A percentile compares a stretch with the other conserved stretches of the same genome.
These are phyloP conservation scores for Ceratocystis eucalypticola DNA, from an alignment of 2,329 filamentous ascomycete species.

Conservation along the genomic window DNA sequence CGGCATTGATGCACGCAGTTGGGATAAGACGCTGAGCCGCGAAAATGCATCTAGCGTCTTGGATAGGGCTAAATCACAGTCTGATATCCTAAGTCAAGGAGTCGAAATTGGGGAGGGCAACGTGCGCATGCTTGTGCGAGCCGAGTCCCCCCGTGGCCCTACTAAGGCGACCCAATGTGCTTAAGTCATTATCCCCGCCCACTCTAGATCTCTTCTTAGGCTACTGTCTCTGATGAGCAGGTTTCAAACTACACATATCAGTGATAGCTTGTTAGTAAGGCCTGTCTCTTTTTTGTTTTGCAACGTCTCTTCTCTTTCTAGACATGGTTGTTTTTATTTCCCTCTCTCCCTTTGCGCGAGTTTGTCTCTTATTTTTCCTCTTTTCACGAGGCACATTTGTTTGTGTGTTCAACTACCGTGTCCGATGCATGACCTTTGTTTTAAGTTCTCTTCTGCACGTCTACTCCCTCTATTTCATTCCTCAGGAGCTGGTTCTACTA, in stretches of 20 bases:
- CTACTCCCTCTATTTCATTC: background rate
- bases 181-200: background rate
- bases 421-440: background rate
- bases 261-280: background rate
- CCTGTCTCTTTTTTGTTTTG: background rate
- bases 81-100: conserved; percentile 50
- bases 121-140: conserved; percentile 50
- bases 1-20: conserved; percentile 53
- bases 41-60: conserved; percentile 27
- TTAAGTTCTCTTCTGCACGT: no score
- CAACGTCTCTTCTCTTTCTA: background rate
- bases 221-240: background rate
- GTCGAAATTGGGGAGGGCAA: conserved; percentile 55
- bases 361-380: conserved; percentile 5
- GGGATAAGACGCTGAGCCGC: conserved; percentile 46
- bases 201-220: background rate
- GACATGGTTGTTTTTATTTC: background rate
- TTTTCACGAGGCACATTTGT: conserved; percentile 12
- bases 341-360: background rate
- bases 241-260: background rate
- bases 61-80: conserved; percentile 28
- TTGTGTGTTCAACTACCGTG: conserved; percentile 9
- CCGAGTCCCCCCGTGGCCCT: conserved; percentile 13
- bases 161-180: background rate
- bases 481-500: background rate